Conservation (phyloP, 2,329 filamentous ascomycete species). For the Cadophora luteo-olivacea region DNA sequence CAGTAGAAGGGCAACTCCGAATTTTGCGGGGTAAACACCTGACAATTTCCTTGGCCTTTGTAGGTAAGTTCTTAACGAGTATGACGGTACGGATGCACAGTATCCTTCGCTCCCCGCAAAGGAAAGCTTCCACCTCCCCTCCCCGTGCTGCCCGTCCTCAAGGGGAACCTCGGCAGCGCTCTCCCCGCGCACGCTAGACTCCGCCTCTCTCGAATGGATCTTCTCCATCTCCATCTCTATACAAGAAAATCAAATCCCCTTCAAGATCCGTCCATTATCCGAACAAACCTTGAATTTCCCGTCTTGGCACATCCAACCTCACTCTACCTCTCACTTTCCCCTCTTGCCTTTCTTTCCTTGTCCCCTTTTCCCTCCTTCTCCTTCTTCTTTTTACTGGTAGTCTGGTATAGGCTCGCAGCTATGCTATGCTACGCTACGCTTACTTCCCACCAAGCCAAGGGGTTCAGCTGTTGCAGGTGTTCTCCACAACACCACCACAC, state of each 20-base stretch:
- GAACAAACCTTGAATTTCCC: neutral
- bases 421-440: too few species aligned
- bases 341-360: neutral
- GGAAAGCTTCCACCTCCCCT: neutral
- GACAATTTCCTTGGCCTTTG: too few species aligned
- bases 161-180: conserved; percentile 3
- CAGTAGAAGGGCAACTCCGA: neutral
- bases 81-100: neutral
- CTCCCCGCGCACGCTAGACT: neutral
- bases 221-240: neutral
- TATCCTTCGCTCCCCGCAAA: neutral
- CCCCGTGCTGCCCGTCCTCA: neutral
- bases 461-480: neutral
- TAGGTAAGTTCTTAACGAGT: too few species aligned
- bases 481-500: conserved; percentile 3
- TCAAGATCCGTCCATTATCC: neutral
- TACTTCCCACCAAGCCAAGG: too few species aligned
- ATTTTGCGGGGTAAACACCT: neutral
- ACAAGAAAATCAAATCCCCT: too few species aligned
- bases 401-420: too few species aligned
- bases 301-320: neutral
- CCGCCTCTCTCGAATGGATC: conserved; percentile 3
- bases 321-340: neutral
- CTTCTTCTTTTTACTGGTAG: neutral
- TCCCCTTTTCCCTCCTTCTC: neutral